Evolutionary conservation across 768 basidiomycete genomes (phyloP).

Genomic region (Exsudoporus frostii): DNA sequence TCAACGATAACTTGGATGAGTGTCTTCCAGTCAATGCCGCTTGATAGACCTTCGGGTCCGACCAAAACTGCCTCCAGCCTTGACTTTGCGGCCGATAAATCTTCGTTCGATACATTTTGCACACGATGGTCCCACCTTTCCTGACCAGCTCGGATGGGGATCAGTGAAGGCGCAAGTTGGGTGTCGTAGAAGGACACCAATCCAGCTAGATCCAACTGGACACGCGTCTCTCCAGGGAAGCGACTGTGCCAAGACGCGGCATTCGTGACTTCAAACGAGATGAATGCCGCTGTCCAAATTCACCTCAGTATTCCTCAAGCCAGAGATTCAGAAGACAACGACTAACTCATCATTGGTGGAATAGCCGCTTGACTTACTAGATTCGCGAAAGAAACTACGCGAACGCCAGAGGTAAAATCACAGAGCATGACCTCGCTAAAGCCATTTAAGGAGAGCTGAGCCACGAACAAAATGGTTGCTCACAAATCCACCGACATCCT

Average conservation of each 20-base stretch:
- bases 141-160: constrained; percentile 20
- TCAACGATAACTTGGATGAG: constrained; percentile 30
- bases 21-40: constrained; percentile 35
- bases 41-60: constrained; percentile 15
- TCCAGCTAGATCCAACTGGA: constrained; percentile 32
- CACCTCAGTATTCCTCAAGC: background rate
- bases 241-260: constrained; percentile 33
- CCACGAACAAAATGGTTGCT: background rate
- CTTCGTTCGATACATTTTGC: constrained; percentile 21
- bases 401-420: constrained; percentile 30
- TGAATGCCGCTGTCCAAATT: background rate
- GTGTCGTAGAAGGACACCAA: constrained; percentile 39
- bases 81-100: constrained; percentile 13
- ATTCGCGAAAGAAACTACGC: constrained; percentile 21
- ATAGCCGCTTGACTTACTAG: background rate
- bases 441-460: background rate
- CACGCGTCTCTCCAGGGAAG: constrained; percentile 35
- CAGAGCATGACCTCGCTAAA: constrained; percentile 38
- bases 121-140: constrained; percentile 34
- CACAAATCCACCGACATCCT: constrained; percentile 35
- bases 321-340: background rate
- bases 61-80: constrained; percentile 4
- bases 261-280: constrained; percentile 1
- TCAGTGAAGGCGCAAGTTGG: constrained; percentile 29
- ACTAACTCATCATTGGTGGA: background rate